Conservation (phyloP, 2,329 filamentous ascomycete species). For the Calonectria montana region DNA sequence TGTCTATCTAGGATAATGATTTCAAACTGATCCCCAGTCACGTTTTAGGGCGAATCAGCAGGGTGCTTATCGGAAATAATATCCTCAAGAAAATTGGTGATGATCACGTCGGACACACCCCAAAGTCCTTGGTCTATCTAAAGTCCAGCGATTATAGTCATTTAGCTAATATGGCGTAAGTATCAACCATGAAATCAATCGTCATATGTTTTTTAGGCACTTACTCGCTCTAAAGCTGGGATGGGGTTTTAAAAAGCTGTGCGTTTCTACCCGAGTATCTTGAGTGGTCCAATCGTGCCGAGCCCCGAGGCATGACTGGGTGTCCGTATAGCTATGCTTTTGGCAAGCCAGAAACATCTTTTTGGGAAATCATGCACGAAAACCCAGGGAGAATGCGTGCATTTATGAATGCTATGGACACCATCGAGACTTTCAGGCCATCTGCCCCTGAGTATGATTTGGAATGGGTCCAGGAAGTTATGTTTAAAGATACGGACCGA, state of each 20-base stretch:
- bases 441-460: constrained; percentile 46
- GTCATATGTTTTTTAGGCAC: neutral
- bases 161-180: constrained; percentile 19
- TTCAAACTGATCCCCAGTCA: neutral
- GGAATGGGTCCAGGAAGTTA: constrained; percentile 39
- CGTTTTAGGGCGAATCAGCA: constrained; percentile 13
- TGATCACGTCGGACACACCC: constrained; percentile 16
- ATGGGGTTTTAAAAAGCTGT: constrained; percentile 36
- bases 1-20: neutral
- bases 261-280: constrained; percentile 47
- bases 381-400: constrained; percentile 36
- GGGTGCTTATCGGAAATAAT: constrained; percentile 10
- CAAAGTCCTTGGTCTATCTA: constrained; percentile 16
- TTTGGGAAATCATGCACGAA: constrained; percentile 47
- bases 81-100: constrained; percentile 8
- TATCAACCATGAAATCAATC: neutral
- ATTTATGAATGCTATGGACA: constrained; percentile 46
- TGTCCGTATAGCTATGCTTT: constrained; percentile 43
- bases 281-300: constrained; percentile 43
- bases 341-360: constrained; percentile 42
- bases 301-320: constrained; percentile 42
- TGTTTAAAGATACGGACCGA: constrained; percentile 18
- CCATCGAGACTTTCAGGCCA: constrained; percentile 36
- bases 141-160: neutral
- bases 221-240: constrained; percentile 35